Evolutionary conservation across 148 eudicot species (phyloP), one percentile per base, ranked within the genome.

Genomic region (Heliosperma pusillum): DNA sequence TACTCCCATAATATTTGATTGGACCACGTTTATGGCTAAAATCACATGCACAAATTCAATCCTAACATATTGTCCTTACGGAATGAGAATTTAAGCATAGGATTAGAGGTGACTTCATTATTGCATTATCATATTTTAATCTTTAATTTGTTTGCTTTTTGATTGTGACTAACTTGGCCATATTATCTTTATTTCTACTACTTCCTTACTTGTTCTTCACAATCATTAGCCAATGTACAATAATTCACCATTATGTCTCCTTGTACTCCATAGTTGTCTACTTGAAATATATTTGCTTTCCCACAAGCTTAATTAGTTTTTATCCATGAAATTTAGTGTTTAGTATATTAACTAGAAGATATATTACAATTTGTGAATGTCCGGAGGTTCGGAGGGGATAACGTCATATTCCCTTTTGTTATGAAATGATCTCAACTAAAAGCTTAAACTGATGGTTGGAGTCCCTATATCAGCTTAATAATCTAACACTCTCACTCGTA

Each of bases 21-120:
- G 80, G 80, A 36, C 80, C 80, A 77, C 80, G 80, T 77, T 77
- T 25, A 30, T 19, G 10, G 21, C 50, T n/a, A 36, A 66, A 16
- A 36, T 66, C 68, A 64, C 68, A 64, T 30, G 68, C 68, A 29
- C 15, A 30, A 64, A 27, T 10, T 64, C 25, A 33, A 36, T 66
- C 24, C 47, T 36, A 63, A 13, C 36, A 56, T 56, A 25, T 70
- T 70, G 60, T 52, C 21, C 42, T 27, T 16, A n/a, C 44, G 27
- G 27, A 24, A 64, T 67, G 27, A 27, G 33, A 64, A 66, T 62
- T 71, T 56, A 74, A 63, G 70, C 59, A 64, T 66, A 4, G 10
- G 30, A 66, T 66, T 58, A 29, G 60, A 26, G 17, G 15, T 26
- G 26, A 36, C 69, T 36, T 66, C 40, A 66, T 66, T 66, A 66